phyloP scores from a whole-genome alignment of 345 rosid species.

The Linum tenue region DNA sequence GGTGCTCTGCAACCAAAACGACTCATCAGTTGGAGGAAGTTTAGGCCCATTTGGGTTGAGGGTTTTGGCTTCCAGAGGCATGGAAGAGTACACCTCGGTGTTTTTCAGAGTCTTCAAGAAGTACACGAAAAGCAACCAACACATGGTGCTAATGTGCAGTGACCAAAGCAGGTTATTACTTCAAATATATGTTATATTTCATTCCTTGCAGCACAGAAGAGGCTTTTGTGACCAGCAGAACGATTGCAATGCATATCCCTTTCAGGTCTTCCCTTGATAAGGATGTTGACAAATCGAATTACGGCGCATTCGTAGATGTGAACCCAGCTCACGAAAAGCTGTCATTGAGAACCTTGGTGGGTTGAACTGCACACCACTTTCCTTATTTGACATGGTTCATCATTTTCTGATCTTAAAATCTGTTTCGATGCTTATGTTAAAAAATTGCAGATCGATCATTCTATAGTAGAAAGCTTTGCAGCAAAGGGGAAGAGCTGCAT shows the following conservation, averaged over 20 bases:
- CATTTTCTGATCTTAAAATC: too few relatives aligned
- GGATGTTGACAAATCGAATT: conserved; percentile 18
- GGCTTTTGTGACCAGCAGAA: too few relatives aligned
- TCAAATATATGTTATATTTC: too few relatives aligned
- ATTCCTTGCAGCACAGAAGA: too few relatives aligned
- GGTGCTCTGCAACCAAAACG: not conserved
- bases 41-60: not conserved
- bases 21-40: not conserved
- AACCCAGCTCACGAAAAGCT: conserved; percentile 34
- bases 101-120: not conserved
- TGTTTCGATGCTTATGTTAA: not conserved
- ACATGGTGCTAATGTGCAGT: not conserved
- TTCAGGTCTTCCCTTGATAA: not conserved
- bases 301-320: conserved; percentile 52
- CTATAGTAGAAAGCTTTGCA: conserved; percentile 79
- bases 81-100: not conserved
- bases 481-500: conserved; percentile 56
- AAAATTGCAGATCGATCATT: conserved; percentile 48
- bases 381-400: not conserved
- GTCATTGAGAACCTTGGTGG: conserved; percentile 55
- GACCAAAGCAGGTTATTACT: not conserved
- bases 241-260: too few relatives aligned
- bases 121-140: not conserved
- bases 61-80: not conserved
- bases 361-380: conserved; percentile 4